Base-by-base conservation (phyloP, 2,329 filamentous ascomycete species). In the Verticillium albo-atrum region DNA sequence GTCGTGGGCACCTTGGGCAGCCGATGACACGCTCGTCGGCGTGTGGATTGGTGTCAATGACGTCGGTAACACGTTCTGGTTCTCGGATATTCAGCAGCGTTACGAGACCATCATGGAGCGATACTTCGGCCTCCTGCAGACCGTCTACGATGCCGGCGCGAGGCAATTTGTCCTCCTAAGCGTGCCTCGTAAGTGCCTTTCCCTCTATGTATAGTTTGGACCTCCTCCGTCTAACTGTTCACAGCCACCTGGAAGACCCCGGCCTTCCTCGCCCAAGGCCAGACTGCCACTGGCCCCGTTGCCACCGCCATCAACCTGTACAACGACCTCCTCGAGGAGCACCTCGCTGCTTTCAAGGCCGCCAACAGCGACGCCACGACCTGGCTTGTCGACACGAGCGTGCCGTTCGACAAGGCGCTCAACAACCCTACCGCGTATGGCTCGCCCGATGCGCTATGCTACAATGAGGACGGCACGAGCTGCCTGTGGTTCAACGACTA, bases 41-140 rank as follows among this genome's bases (percentile, higher is more conserved):
- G 76, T 82, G 56, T 84, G 77, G 72, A 80, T 85, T 56, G 82
- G 82, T 34, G 79, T 84, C 65, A 85, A 85, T 66, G 82, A 85
- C 63, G 75, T 84, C 17, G 79, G 79, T 15, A 81, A 79, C 65
- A 73, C 74, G 10, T 83, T 78, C 72, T 77, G 71, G 67, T 30
- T 27, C 23, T 61, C 64, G 3, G 60, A 64, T 15, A 61, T 66
- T 50, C 67, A 66, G 42, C 61, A 65, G 6, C 61, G 77, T 4
- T 61, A 74, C 0, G 68, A 68, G 3, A 66, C 67, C 34, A 72
- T 83, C 10, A 73, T 81, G 64, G 72, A 74, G 15, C 69, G 71
- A 28, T 82, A 82, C 56, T 78, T 78, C 55, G 63, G 67, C 2
- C 69, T 78, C 52, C 62, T 78, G 53, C 67, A 79, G 58, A 67